Evolutionary conservation across 352 stramenopile species (phyloP).

Genomic region (Globisporangium recalcitrans): DNA sequence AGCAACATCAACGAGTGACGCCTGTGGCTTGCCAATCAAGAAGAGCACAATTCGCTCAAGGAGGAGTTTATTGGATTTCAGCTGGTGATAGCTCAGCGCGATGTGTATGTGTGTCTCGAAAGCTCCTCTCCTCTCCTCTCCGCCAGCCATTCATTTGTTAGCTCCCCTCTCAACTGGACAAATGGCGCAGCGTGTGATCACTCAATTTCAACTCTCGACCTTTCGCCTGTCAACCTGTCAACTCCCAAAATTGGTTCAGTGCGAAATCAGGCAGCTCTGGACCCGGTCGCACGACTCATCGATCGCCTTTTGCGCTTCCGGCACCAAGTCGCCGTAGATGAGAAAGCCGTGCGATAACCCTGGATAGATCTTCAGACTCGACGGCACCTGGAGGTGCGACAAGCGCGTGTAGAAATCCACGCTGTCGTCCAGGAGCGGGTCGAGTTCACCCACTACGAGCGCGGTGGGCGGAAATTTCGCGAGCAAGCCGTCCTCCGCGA

Average conservation of each 20-base stretch:
- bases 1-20: neutral
- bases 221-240: neutral
- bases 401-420: slow-evolving; percentile 89
- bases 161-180: neutral
- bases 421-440: slow-evolving; percentile 84
- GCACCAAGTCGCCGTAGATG: slow-evolving; percentile 81
- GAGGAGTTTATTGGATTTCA: neutral
- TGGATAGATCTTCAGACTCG: slow-evolving; percentile 80
- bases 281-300: slow-evolving; percentile 79
- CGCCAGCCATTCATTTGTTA: neutral
- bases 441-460: slow-evolving; percentile 80
- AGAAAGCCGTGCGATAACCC: slow-evolving; percentile 84
- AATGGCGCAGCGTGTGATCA: neutral
- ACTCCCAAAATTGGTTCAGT: neutral
- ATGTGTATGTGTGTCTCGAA: neutral
- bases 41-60: neutral
- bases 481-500: slow-evolving; percentile 72
- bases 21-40: neutral
- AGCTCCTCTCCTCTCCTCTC: neutral
- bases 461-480: slow-evolving; percentile 75
- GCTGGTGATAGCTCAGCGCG: neutral
- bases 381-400: slow-evolving; percentile 68
- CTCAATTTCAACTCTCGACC: neutral
- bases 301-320: slow-evolving; percentile 71
- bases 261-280: slow-evolving; percentile 36